Evolutionary conservation across 2,329 filamentous ascomycete species (phyloP).

Genomic region (Dryadomyces sulphureus): DNA sequence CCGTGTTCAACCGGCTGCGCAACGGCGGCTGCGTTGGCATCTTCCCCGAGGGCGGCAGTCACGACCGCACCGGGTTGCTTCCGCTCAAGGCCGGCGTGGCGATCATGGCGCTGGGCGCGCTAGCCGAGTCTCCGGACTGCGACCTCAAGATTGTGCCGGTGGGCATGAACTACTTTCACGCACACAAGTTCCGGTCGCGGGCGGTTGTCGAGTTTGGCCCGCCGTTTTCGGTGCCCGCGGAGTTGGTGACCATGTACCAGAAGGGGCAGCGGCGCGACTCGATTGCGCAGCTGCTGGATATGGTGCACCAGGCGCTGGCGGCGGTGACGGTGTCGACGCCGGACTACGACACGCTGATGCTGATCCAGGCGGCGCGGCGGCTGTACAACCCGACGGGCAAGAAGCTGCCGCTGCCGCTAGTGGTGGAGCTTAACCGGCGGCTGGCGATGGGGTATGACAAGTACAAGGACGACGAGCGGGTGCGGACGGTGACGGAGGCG

Average conservation of each 20-base stretch:
- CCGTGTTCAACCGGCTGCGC: conserved; percentile 73
- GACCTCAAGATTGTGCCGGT: conserved; percentile 90
- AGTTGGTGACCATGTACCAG: conserved; percentile 76
- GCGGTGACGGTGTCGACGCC: conserved; percentile 85
- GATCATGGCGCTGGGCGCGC: conserved; percentile 88
- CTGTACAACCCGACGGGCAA: conserved; percentile 91
- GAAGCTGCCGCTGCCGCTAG: conserved; percentile 79
- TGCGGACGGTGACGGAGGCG: conserved; percentile 57
- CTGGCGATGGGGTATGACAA: conserved; percentile 82
- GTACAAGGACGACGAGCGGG: conserved; percentile 81
- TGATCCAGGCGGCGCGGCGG: conserved; percentile 84
- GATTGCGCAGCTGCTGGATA: conserved; percentile 72
- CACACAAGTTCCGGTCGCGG: conserved; percentile 93
- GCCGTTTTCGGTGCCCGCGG: conserved; percentile 69
- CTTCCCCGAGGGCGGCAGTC: conserved; percentile 92
- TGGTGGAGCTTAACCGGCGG: conserved; percentile 86
- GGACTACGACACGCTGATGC: conserved; percentile 92
- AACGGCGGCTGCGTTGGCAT: conserved; percentile 85
- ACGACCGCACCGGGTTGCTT: conserved; percentile 81
- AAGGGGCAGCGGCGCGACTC: conserved; percentile 73
- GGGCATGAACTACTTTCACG: conserved; percentile 99
- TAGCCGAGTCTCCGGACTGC: conserved; percentile 73
- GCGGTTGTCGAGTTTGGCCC: conserved; percentile 91
- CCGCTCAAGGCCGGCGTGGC: conserved; percentile 93
- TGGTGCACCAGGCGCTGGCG: conserved; percentile 69